Base-by-base conservation (phyloP, 805 yeast genomes). In the Pichia membranifaciens region DNA sequence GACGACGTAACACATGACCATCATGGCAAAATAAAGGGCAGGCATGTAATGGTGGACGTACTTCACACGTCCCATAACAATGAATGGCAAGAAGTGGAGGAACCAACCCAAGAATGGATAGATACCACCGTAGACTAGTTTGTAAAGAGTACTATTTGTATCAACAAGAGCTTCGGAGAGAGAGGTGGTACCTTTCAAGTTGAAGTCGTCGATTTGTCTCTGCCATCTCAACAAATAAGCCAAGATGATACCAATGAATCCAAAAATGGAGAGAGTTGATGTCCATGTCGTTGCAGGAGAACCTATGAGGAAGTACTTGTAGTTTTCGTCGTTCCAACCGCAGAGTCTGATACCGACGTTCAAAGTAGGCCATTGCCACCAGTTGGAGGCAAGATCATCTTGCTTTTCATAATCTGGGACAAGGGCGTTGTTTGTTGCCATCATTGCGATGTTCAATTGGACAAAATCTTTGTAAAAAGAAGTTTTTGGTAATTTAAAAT, bases 41-140 rank as follows among this genome's bases (percentile, higher is more conserved):
- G 99, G 99, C 55, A 89, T 78, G 67, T 91, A 91, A 66, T 91
- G 99, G 68, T 91, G 99, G 31, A 91, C 93, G 64, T 93, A 91
- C 2, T 96, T 89, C 48, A 93, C 97, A 72, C 99, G 85, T 12
- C 95, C 89, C 99, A 91, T 91, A 50, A 88, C 68, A 29, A 84
- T 78, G 68, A 91, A 91, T 31, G 99, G 98, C 59, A 86, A 61
- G 67, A 73, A 91, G 67, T 91, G 97, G 58, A 88, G 72, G 38
- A 81, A 74, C 97, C 97, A 91, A 10, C 96, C 96, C 37, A 87
- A 60, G 70, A 90, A 84, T 22, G 98, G 96, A 57, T 86, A 79
- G 31, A 85, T 59, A 46, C 95, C 96, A 35, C 86, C 85, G 67
- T 79, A 70, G 15, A 74, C 54, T 51, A 73, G 71, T 34, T 65